phyloP scores from a whole-genome alignment of 352 stramenopile genomes.

The Globisporangium iwayamae region DNA sequence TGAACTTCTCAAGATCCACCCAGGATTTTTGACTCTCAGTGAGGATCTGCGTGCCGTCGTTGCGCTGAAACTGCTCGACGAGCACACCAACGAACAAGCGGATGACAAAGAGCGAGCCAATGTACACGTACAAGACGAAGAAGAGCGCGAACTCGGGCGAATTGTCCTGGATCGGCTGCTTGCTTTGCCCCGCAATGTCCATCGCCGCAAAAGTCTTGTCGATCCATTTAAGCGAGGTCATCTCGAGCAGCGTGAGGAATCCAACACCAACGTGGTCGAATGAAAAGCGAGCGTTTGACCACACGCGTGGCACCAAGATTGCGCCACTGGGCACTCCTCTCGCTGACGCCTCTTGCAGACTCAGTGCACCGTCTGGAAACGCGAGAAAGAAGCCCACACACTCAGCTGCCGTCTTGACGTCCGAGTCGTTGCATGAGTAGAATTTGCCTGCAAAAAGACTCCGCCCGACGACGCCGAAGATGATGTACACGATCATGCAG shows the following conservation, averaged over 20 bases:
- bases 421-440: constrained; percentile 61
- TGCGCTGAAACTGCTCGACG: constrained; percentile 81
- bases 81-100: constrained; percentile 76
- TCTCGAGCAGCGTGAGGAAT: constrained; percentile 68
- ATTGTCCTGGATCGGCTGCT: constrained; percentile 49
- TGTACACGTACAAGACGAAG: constrained; percentile 75
- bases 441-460: constrained; percentile 66
- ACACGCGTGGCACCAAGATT: constrained; percentile 59
- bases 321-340: constrained; percentile 28
- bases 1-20: constrained; percentile 80
- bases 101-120: constrained; percentile 76
- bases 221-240: constrained; percentile 80
- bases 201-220: constrained; percentile 77
- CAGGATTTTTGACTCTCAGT: constrained; percentile 76
- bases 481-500: constrained; percentile 75
- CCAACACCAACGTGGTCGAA: constrained; percentile 70
- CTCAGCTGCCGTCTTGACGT: constrained; percentile 27
- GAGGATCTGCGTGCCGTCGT: constrained; percentile 78
- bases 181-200: constrained; percentile 48
- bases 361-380: constrained; percentile 41
- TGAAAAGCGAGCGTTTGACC: constrained; percentile 68
- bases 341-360: constrained; percentile 46
- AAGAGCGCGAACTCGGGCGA: constrained; percentile 50
- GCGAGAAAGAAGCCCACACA: constrained; percentile 60
- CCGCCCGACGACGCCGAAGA: constrained; percentile 67